Base-by-base conservation (phyloP, 345 rosid genomes). In the Hibiscus mutabilis region DNA sequence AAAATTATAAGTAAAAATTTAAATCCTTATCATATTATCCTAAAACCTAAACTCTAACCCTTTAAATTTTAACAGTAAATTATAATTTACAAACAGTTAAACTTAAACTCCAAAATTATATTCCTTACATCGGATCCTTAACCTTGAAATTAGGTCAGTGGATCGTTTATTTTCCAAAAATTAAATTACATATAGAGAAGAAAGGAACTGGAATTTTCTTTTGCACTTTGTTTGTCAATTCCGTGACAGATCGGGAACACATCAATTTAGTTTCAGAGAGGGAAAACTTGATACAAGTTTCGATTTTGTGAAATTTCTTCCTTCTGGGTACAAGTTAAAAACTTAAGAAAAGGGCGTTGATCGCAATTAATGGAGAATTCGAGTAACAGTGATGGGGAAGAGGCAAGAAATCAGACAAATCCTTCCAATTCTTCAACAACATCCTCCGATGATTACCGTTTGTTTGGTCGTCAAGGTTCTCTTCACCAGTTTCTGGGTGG, bases 391-490 rank as follows among this genome's bases (percentile, higher is more conserved):
- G 57, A 65, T 1, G 69, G 69, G 9, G 69, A 44, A 22, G 55
- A 65, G 55, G 22, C 55, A 22, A 15, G 53, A 44, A 65, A 65
- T 65, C 69, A 65, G 55, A 44, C 55, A 14, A 65, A 42, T 21
- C 12, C 69, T 13, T 66, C 70, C 35, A 66, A 35, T 15, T 66
- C 57, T 46, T 47, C 57, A 25, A 66, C 56, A 47, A 7, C 14
- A 25, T 15, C 70, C 57, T 46, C 70, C 56, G 70, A 47, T 25
- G 37, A 1, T 24, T 46, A 25, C 57, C 70, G 37, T 24, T 47
- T 66, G 70, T 66, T 66, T 25, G 70, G 37, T 25, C 70, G 70
- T 47, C 70, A 66, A 47, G 70, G 70, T 66, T 47, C 70, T 15
- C 19, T 66, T 47, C 57, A 66, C 37, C 70, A 66, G 57, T 15